Percentiles rank a stretch among this genome's conserved stretches.
phyloP scores from a whole-genome alignment of 352 stramenopile species.

The Globisporangium iwayamae region DNA sequence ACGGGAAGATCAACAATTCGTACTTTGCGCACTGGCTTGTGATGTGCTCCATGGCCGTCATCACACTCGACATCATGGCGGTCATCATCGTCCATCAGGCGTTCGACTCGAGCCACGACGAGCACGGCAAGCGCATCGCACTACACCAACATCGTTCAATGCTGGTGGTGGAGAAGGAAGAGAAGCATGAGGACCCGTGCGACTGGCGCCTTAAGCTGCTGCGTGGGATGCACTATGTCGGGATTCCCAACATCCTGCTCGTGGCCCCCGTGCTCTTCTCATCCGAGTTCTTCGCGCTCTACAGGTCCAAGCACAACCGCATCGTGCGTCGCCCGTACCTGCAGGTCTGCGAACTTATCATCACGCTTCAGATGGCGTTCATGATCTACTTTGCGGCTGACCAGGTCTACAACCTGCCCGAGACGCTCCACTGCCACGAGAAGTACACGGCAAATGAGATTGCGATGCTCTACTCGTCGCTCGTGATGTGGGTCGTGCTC shows the following conservation, averaged over 20 bases:
- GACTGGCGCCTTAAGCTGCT: conserved; percentile 37
- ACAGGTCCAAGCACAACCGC: conserved; percentile 44
- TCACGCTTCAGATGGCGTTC: conserved; percentile 46
- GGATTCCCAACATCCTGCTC: conserved; percentile 51
- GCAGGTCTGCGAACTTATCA: conserved; percentile 63
- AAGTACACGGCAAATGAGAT: conserved; percentile 31
- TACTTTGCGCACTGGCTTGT: conserved; percentile 76
- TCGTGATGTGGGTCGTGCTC: conserved; percentile 52
- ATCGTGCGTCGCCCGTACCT: conserved; percentile 67
- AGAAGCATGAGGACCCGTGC: conserved; percentile 14
- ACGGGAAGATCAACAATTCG: conserved; percentile 56
- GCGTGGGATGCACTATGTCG: conserved; percentile 45
- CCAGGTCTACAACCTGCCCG: conserved; percentile 38
- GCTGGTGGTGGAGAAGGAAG: conserved; percentile 16
- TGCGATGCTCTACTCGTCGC: conserved; percentile 54
- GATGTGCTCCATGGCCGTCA: conserved; percentile 45
- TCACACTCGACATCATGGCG: conserved; percentile 38
- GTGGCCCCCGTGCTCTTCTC: conserved; percentile 58
- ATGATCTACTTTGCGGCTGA: conserved; percentile 56
- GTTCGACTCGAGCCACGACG: conserved; percentile 19
- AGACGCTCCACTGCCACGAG: conserved; percentile 44
- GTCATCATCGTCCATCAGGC: conserved; percentile 34
- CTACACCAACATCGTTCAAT: not conserved
- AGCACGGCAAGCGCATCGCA: not conserved
- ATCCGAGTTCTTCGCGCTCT: conserved; percentile 41